A percentile compares a stretch with the other conserved stretches of the same genome.
Evolutionary conservation across 192 early-diverging fungal species (phyloP).

Genomic region (Piromyces finnis): DNA sequence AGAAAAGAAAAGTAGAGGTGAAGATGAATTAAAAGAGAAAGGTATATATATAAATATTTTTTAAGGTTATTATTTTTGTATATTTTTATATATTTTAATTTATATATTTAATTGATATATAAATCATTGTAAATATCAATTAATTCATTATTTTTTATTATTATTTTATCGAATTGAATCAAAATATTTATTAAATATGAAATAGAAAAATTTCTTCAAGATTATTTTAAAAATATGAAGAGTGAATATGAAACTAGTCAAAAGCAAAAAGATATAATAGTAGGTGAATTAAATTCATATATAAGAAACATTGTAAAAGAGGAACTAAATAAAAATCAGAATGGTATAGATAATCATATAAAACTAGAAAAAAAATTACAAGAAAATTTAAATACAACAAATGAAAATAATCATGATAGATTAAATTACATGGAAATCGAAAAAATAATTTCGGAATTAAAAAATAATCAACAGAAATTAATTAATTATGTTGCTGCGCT

Average conservation of each 20-base stretch:
- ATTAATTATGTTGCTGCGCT: background rate
- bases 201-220: background rate
- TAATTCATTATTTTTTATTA: too few relatives aligned
- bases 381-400: background rate
- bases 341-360: background rate
- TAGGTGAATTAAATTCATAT: background rate
- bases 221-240: background rate
- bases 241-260: background rate
- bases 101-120: too few relatives aligned
- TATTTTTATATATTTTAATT: too few relatives aligned
- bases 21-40: too few relatives aligned
- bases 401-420: background rate
- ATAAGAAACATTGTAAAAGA: background rate
- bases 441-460: background rate
- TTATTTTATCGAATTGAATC: too few relatives aligned
- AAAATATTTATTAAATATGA: too few relatives aligned
- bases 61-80: too few relatives aligned
- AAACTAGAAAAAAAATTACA: background rate
- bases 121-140: too few relatives aligned
- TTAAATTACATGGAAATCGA: background rate
- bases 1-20: too few relatives aligned
- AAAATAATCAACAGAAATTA: background rate
- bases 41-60: too few relatives aligned
- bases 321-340: background rate
- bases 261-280: background rate